These are phyloP conservation scores for Quillaja saponaria DNA, from an alignment of 306 rosid species.

Conservation along the genomic window DNA sequence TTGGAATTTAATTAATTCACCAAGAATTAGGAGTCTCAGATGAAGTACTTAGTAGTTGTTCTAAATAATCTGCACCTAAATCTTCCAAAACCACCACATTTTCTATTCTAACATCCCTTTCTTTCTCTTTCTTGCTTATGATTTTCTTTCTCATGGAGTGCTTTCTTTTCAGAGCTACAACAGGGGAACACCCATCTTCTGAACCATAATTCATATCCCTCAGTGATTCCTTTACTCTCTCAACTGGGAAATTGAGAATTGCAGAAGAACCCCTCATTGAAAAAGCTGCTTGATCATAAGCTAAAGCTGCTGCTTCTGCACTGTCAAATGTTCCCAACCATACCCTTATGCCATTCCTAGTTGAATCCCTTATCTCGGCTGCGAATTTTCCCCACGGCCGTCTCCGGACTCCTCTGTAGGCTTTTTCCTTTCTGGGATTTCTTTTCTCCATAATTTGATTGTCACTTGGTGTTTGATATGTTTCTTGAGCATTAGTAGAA, in stretches of 20 bases:
- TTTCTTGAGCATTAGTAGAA: constrained; percentile 7
- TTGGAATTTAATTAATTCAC: constrained; percentile 12
- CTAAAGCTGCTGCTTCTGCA: constrained; percentile 89
- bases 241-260: constrained; percentile 76
- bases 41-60: constrained; percentile 59
- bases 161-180: constrained; percentile 80
- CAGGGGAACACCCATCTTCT: constrained; percentile 79
- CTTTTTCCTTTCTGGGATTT: constrained; percentile 48
- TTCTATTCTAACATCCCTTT: constrained; percentile 46
- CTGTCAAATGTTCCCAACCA: constrained; percentile 97
- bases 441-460: constrained; percentile 33
- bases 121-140: constrained; percentile 47
- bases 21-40: constrained; percentile 39
- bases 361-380: constrained; percentile 91
- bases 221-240: constrained; percentile 73
- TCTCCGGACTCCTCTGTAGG: constrained; percentile 73
- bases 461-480: neutral
- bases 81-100: constrained; percentile 86
- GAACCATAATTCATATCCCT: constrained; percentile 48
- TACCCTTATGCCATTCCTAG: constrained; percentile 75
- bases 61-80: constrained; percentile 88
- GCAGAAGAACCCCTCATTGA: constrained; percentile 83
- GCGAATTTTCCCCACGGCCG: constrained; percentile 98
- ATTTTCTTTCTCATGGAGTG: constrained; percentile 77
- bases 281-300: constrained; percentile 94